phyloP scores from a whole-genome alignment of 1,139 yeast species.

The Pichia inconspicua region DNA sequence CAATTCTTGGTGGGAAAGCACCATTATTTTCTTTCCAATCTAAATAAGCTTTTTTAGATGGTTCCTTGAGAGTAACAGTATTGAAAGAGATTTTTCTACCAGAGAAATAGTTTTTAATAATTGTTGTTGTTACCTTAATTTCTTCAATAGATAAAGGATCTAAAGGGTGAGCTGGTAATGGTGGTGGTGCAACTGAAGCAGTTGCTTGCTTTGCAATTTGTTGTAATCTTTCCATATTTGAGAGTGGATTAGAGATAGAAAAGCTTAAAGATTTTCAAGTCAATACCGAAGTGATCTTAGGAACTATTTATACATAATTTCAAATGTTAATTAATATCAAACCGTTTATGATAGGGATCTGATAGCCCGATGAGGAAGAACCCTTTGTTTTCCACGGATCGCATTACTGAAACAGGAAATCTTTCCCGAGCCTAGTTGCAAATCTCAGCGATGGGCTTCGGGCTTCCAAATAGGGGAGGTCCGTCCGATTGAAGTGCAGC shows the following conservation, averaged over 20 bases:
- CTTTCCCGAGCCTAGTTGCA: not conserved
- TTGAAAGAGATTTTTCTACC: slow-evolving; percentile 50
- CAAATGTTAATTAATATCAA: no score
- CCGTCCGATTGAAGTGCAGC: no score
- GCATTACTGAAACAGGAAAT: not conserved
- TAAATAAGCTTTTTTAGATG: slow-evolving; percentile 52
- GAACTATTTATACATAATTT: not conserved
- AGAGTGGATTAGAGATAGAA: not conserved
- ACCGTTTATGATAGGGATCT: not conserved
- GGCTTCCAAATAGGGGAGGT: no score
- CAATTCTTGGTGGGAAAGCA: slow-evolving; percentile 60
- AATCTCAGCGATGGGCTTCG: not conserved
- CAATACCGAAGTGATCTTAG: not conserved
- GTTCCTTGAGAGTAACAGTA: slow-evolving; percentile 65
- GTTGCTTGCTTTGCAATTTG: slow-evolving; percentile 61
- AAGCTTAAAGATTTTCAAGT: not conserved
- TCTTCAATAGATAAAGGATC: slow-evolving; percentile 64
- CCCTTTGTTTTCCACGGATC: not conserved
- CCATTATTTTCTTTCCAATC: slow-evolving; percentile 59
- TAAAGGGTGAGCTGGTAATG: slow-evolving; percentile 56
- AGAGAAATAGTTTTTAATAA: slow-evolving; percentile 39
- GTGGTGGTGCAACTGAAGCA: slow-evolving; percentile 46
- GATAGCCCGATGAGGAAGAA: not conserved
- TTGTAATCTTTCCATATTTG: slow-evolving; percentile 53
- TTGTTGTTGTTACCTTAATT: slow-evolving; percentile 36